Evolutionary conservation across 768 basidiomycete genomes (phyloP), one percentile per base, ranked within the genome.

Genomic region (Russula olivacea): DNA sequence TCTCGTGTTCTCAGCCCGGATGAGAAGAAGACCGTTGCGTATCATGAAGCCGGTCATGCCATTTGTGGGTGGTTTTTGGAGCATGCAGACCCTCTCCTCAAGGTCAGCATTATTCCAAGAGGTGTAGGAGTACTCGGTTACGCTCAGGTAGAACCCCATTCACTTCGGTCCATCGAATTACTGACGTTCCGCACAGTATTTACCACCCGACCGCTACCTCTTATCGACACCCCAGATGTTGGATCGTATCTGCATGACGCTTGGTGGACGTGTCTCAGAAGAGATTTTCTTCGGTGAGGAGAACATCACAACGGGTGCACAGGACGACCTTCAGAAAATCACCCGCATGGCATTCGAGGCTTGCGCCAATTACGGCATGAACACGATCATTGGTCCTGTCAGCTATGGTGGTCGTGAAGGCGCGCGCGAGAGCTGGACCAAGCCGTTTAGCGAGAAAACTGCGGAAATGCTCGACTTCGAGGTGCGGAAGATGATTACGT

Each of bases 11-110:
- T 99, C 50, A 94, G 91, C 69, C 81, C 86, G 25, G 93, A 97
- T 69, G 97, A 99, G 81, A 99, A 99, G 86, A 95, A 87, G 77
- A 98, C 91, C 0, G 95, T 98, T 48, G 97, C 97, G 9, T 98
- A 98, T 73, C 97, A 99, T 71, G 97, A 99, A 79, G 97, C 97
- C 25, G 97, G 97, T 5, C 97, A 99, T 74, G 97, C 97, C 23
- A 88, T 98, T 50, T 95, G 92, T 71, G 97, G 97, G 4, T 99
- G 97, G 97, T 98, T 91, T 81, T 78, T 99, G 68, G 93, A 98
- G 75, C 92, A 95, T 67, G 97, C 97, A 49, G 94, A 98, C 72
- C 96, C 96, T 41, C 76, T 98, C 53, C 83, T 98, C 66, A 98
- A 99, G 76, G 97, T 99, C 62, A 95, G 91, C 75, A 99, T 99